Conservation (phyloP, 352 stramenopile genomes). For the Globisporangium okanoganense region DNA sequence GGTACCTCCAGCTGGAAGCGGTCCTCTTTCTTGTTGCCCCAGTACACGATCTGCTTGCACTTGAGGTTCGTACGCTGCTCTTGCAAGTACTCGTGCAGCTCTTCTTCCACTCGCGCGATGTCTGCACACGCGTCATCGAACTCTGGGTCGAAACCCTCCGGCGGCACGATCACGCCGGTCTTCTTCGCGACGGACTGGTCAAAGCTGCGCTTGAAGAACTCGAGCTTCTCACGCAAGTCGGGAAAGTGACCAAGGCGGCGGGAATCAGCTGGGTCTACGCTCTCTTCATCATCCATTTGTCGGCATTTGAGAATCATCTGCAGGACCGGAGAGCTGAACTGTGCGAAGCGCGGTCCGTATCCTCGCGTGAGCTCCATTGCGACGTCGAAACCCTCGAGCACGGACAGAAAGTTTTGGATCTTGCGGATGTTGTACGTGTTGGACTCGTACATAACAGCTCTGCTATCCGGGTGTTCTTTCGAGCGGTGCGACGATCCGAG, state of each 20-base stretch:
- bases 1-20: constrained; percentile 93
- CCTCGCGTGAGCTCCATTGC: constrained; percentile 81
- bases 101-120: constrained; percentile 81
- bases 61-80: constrained; percentile 70
- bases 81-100: constrained; percentile 91
- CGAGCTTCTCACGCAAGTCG: constrained; percentile 89
- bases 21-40: constrained; percentile 93
- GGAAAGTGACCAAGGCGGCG: constrained; percentile 72
- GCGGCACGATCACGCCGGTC: constrained; percentile 91
- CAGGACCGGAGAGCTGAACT: constrained; percentile 55
- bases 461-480: constrained; percentile 91
- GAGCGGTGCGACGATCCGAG: constrained; percentile 88
- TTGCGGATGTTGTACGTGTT: constrained; percentile 97
- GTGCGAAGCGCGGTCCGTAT: constrained; percentile 67
- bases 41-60: constrained; percentile 91
- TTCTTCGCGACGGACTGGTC: constrained; percentile 91
- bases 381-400: constrained; percentile 88
- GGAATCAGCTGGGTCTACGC: not conserved
- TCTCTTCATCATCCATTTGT: not conserved
- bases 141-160: constrained; percentile 91
- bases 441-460: constrained; percentile 98
- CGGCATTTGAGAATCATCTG: constrained; percentile 48
- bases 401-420: constrained; percentile 90
- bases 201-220: constrained; percentile 97
- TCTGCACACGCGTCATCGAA: constrained; percentile 92